These are phyloP conservation scores for Suillus weaverae DNA, from an alignment of 768 basidiomycete species.

Conservation along the genomic window DNA sequence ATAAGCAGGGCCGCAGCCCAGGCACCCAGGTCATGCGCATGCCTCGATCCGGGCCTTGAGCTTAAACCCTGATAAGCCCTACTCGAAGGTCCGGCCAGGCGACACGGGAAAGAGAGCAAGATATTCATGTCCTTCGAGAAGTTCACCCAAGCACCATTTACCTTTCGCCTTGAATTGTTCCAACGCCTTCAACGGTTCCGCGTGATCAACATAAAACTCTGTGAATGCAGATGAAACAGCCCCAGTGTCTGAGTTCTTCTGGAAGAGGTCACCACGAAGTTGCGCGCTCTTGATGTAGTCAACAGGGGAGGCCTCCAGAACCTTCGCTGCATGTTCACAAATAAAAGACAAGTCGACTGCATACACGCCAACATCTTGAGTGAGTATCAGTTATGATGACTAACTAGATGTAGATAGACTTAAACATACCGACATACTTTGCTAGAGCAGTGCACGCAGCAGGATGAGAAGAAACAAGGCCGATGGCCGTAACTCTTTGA, in stretches of 20 bases:
- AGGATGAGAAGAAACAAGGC: neutral
- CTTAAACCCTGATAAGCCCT: too few species aligned
- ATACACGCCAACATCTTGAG: neutral
- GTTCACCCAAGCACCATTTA: neutral
- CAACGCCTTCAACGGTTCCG: conserved; percentile 27
- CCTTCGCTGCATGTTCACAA: conserved; percentile 15
- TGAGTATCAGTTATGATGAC: neutral
- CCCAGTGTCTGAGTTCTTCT: conserved; percentile 12
- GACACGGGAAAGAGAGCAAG: neutral
- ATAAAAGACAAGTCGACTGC: conserved; percentile 24
- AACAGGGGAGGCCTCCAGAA: conserved; percentile 22
- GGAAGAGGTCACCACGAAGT: conserved; percentile 28
- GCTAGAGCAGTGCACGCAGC: conserved; percentile 28
- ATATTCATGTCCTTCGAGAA: neutral
- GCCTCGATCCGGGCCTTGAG: too few species aligned
- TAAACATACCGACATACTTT: conserved; percentile 27
- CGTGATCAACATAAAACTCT: conserved; percentile 34
- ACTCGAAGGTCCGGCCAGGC: neutral
- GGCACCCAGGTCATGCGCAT: too few species aligned
- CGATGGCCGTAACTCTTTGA: neutral
- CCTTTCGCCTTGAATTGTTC: neutral
- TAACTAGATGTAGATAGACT: neutral
- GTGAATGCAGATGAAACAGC: conserved; percentile 30
- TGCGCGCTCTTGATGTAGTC: conserved; percentile 24
- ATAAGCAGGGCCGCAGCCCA: too few species aligned